Percentiles rank a stretch among this genome's conserved stretches.
Conservation (phyloP, 1,284 basidiomycete species). For the Fomitiporia mediterranea region DNA sequence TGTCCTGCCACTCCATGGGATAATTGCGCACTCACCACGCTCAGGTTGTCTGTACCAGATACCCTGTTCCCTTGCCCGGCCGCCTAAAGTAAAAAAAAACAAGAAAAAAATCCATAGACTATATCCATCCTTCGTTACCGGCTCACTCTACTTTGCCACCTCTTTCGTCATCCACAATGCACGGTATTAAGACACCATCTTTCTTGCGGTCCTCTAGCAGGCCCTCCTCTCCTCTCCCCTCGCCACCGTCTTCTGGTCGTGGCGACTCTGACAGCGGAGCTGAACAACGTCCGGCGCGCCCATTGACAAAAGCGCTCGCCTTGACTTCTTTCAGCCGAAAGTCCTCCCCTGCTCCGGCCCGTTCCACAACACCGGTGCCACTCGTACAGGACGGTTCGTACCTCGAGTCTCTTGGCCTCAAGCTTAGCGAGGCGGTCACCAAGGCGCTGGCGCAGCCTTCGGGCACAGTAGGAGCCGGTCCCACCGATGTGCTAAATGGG, state of each 20-base stretch:
- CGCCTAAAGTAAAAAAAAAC: constrained; percentile 21
- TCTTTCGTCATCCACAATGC: constrained; percentile 37
- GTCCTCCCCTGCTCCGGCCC: constrained; percentile 36
- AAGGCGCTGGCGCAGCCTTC: constrained; percentile 62
- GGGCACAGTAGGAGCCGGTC: constrained; percentile 39
- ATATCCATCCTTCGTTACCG: not conserved
- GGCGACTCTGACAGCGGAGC: constrained; percentile 35
- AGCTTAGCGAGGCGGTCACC: constrained; percentile 75
- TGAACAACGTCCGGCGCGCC: constrained; percentile 42
- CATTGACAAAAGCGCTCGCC: constrained; percentile 49
- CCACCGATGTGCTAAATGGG: constrained; percentile 51
- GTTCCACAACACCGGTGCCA: constrained; percentile 38
- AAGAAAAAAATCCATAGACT: constrained; percentile 21
- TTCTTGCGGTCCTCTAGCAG: constrained; percentile 61
- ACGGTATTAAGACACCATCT: constrained; percentile 61
- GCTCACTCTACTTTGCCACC: not conserved
- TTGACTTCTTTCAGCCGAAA: constrained; percentile 51
- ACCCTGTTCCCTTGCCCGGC: constrained; percentile 16
- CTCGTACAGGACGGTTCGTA: constrained; percentile 74
- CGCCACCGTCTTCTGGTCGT: constrained; percentile 30
- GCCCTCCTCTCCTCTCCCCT: constrained; percentile 53
- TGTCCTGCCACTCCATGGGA: constrained; percentile 52
- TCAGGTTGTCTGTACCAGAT: constrained; percentile 32
- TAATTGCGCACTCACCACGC: constrained; percentile 43
- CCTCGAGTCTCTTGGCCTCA: constrained; percentile 67